Evolutionary conservation across 1,284 basidiomycete genomes (phyloP), one percentile per base, ranked within the genome.

Genomic region (Cryptococcus sp.): DNA sequence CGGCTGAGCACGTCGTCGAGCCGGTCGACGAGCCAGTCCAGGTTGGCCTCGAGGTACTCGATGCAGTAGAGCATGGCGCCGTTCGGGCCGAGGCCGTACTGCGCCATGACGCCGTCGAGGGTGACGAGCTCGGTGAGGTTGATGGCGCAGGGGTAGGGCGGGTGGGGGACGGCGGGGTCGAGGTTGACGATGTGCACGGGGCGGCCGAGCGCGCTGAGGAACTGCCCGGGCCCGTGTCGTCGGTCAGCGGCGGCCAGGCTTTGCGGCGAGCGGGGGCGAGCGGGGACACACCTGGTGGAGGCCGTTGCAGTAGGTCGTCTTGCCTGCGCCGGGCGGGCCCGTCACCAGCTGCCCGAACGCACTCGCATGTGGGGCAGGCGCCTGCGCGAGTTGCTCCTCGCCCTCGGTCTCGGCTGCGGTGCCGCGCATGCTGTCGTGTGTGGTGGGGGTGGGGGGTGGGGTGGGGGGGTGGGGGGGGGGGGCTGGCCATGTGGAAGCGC

Each of bases 41-140:
- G 84, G 76, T 98, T 98, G 23, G 84, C 86, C 70, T 98, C 94
- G 21, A 99, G 83, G 73, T 98, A 98, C 74, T 98, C 96, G 82
- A 98, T 89, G 73, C 92, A 95, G 73, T 94, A 98, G 16, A 98
- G 80, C 87, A 98, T 93, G 2, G 86, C 95, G 5, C 96, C 96
- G 65, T 99, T 99, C 0, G 96, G 96, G 0, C 96, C 96, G 0
- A 99, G 82, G 0, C 84, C 84, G 62, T 89, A 85, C 62, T 88
- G 86, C 4, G 84, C 78, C 94, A 98, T 96, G 20, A 87, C 92
- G 67, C 92, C 88, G 50, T 87, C 81, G 23, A 98, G 84, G 0
- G 89, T 91, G 68, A 98, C 90, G 57, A 98, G 84, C 0, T 85
- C 85, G 0, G 88, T 82, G 57, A 98, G 89, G 72, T 90, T 86